Conservation (phyloP, 768 basidiomycete genomes). For the Suillus brevipes region DNA sequence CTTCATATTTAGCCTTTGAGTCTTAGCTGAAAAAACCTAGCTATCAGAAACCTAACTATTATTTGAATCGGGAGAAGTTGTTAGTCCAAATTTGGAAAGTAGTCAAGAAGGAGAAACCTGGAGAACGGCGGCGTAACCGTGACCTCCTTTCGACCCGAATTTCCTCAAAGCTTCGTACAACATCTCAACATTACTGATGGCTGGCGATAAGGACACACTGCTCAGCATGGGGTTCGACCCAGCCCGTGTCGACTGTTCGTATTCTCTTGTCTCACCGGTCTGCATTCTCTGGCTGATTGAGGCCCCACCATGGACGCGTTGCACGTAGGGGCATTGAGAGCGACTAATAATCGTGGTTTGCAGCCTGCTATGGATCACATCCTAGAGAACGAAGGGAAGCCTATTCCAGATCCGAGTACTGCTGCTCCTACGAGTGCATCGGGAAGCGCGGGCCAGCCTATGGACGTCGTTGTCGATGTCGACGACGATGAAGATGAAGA, state of each 20-base stretch:
- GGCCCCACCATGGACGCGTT: neutral
- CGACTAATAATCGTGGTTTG: slow-evolving; percentile 79
- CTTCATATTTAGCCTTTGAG: neutral
- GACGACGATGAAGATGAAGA: slow-evolving; percentile 76
- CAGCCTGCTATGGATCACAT: slow-evolving; percentile 93
- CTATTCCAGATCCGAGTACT: slow-evolving; percentile 63
- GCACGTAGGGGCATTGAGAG: slow-evolving; percentile 79
- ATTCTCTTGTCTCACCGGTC: slow-evolving; percentile 11
- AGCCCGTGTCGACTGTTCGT: slow-evolving; percentile 82
- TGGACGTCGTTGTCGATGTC: slow-evolving; percentile 65
- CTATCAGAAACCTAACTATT: neutral
- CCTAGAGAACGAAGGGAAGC: slow-evolving; percentile 73
- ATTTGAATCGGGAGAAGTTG: neutral
- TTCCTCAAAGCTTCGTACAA: neutral
- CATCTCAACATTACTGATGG: slow-evolving; percentile 28
- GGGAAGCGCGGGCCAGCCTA: slow-evolving; percentile 28
- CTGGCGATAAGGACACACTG: slow-evolving; percentile 70
- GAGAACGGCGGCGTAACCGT: neutral
- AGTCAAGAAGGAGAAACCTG: neutral
- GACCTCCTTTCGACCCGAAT: neutral
- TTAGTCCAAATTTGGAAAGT: neutral
- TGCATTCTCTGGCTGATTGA: neutral
- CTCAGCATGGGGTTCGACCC: slow-evolving; percentile 86
- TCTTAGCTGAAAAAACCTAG: neutral
- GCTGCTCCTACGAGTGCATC: slow-evolving; percentile 24